Percentiles rank a stretch among this genome's conserved stretches.
These are phyloP conservation scores for Yamadazyma kanchanaburiensis DNA, from an alignment of 1,139 yeast genomes.

Conservation along the genomic window DNA sequence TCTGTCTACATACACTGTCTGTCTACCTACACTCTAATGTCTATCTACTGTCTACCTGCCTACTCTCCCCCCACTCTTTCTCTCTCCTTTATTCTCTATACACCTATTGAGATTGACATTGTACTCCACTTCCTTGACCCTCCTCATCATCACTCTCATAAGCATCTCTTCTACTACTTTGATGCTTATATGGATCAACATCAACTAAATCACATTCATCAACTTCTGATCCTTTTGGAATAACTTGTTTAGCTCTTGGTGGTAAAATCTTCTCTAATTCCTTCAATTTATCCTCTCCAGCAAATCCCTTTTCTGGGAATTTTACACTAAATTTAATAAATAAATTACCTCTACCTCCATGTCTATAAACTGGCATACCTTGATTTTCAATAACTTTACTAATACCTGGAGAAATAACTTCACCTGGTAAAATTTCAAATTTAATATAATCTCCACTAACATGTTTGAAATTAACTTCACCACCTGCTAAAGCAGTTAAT, in stretches of 20 bases:
- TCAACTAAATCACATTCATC: conserved; percentile 82
- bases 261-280: conserved; percentile 66
- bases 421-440: conserved; percentile 84
- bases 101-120: conserved; percentile 77
- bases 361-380: conserved; percentile 91
- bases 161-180: conserved; percentile 45
- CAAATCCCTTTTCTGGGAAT: conserved; percentile 66
- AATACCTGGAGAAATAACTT: conserved; percentile 82
- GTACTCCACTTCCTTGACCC: conserved; percentile 71
- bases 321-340: conserved; percentile 67
- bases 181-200: conserved; percentile 57
- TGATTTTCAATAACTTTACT: conserved; percentile 83
- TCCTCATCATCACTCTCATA: conserved; percentile 70
- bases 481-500: conserved; percentile 95
- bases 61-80: too few species aligned
- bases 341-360: conserved; percentile 73
- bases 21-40: too few species aligned
- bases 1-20: too few species aligned
- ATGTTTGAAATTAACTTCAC: conserved; percentile 82
- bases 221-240: conserved; percentile 64
- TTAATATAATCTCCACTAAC: conserved; percentile 85
- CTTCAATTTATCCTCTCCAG: conserved; percentile 64
- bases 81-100: neutral
- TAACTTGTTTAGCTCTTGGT: conserved; percentile 48
- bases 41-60: too few species aligned